Conservation (phyloP, 768 basidiomycete genomes). For the Fomitopsis serialis region DNA sequence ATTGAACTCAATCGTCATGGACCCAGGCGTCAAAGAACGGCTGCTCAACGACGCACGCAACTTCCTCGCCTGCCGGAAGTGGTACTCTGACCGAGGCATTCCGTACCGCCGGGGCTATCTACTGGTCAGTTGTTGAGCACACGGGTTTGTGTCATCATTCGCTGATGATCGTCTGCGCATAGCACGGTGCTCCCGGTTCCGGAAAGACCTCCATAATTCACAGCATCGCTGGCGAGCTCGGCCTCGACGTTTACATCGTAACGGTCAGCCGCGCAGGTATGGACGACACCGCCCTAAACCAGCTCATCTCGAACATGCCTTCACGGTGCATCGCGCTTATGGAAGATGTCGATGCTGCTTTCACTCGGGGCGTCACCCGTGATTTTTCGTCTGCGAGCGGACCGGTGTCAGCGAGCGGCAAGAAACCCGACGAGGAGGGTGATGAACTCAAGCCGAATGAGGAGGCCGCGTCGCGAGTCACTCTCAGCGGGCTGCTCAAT, state of each 20-base stretch:
- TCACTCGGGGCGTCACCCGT: constrained; percentile 29
- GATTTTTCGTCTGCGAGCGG: neutral
- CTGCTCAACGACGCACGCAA: constrained; percentile 66
- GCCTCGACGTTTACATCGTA: constrained; percentile 67
- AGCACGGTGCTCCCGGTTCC: constrained; percentile 71
- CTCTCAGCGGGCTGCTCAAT: constrained; percentile 70
- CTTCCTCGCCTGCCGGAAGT: constrained; percentile 60
- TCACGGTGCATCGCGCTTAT: constrained; percentile 69
- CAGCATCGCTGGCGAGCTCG: constrained; percentile 69
- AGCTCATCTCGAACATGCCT: constrained; percentile 59
- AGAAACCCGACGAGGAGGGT: neutral
- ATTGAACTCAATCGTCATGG: constrained; percentile 62
- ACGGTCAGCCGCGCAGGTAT: constrained; percentile 58
- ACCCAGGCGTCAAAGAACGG: constrained; percentile 61
- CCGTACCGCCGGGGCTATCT: constrained; percentile 79
- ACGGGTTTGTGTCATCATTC: neutral
- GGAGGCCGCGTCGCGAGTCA: constrained; percentile 34
- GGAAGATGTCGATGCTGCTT: constrained; percentile 83
- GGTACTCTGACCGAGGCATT: constrained; percentile 76
- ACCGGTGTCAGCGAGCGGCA: too few species aligned
- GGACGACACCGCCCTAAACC: constrained; percentile 54
- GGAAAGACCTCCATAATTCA: constrained; percentile 81
- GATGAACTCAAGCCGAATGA: neutral
- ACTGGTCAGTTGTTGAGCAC: constrained; percentile 30
- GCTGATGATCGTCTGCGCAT: neutral